Conservation (phyloP, 2,329 filamentous ascomycete genomes). For the Exophiala sideris region DNA sequence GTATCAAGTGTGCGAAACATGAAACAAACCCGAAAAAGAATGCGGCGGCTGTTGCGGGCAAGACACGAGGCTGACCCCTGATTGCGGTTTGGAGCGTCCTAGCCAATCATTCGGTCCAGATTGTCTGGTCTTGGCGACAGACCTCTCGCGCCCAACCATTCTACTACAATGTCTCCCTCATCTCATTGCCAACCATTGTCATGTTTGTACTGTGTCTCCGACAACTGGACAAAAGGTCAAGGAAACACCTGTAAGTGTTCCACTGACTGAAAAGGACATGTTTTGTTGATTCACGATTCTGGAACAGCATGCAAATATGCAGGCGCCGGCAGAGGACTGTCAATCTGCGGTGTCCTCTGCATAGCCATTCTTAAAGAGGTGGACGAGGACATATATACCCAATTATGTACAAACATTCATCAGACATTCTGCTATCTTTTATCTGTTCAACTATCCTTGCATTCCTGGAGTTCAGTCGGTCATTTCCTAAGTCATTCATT, state of each 20-base stretch:
- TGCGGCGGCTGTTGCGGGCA: conserved; percentile 12
- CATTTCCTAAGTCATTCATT: too few species aligned
- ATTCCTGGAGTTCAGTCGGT: too few species aligned
- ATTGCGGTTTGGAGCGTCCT: conserved; percentile 1
- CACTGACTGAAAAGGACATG: conserved; percentile 14
- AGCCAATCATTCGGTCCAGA: conserved; percentile 13
- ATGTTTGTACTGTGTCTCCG: neutral
- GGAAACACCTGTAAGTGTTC: neutral
- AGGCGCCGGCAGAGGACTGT: neutral
- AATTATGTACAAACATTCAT: too few species aligned
- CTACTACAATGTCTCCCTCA: neutral
- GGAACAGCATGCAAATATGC: neutral
- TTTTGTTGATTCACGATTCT: conserved; percentile 8
- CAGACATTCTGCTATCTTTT: too few species aligned
- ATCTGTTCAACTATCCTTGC: too few species aligned
- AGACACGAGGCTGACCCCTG: conserved; percentile 10
- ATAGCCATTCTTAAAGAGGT: conserved; percentile 1
- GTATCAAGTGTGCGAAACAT: neutral
- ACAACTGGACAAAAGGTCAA: neutral
- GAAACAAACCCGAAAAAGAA: conserved; percentile 3
- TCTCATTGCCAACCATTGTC: conserved; percentile 15
- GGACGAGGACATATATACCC: neutral
- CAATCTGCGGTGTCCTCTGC: neutral
- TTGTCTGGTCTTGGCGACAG: conserved; percentile 11
- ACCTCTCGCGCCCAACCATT: neutral